Base-by-base conservation (phyloP, 2,329 filamentous ascomycete species). In the Acarospora socialis region DNA sequence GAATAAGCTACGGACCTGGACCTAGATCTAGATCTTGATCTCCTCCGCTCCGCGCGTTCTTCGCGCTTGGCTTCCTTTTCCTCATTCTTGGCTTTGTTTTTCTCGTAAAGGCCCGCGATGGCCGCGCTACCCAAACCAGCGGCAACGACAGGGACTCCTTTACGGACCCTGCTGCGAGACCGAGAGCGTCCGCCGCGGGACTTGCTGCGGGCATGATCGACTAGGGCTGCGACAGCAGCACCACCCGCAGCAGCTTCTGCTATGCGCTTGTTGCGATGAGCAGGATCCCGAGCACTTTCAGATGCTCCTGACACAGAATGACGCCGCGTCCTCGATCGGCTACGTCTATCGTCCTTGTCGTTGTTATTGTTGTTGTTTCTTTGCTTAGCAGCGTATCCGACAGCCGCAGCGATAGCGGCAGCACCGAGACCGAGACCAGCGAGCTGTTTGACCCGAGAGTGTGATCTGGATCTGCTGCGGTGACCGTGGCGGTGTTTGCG, bases 221-320 rank as follows among this genome's bases (percentile, higher is more conserved):
- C 63, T 19, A 77, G 55, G n/a, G 69, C 72, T 21, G 70, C 73
- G 6, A 70, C 66, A 5, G 71, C 69, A 36, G 73, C 73, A 41
- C 66, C 69, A 14, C 70, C 73, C 32, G 73, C 56, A 39, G 72
- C 73, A 32, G 70, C 73, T 46, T 71, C 66, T 9, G 70, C 71
- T 42, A 71, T 69, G 36, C 67, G 64, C 31, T 65, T 63, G 39
- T 70, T 71, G 35, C 69, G 63, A 43, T 71, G 67, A 9, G 52
- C 54, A 25, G 54, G 46, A 39, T 56, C 56, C 27, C 54, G 52
- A 21, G 48, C 51, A 40, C 52, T 46, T 36, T 50, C 49, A 7
- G 44, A 46, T 5, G 45, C 46, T 25, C 25, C 33, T 18, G 30
- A 25, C 17, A 33, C 39, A 29, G 49, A 49, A 17, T 47, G 46